Evolutionary conservation across 306 rosid species (phyloP).

Genomic region (Gleditsia sinensis): DNA sequence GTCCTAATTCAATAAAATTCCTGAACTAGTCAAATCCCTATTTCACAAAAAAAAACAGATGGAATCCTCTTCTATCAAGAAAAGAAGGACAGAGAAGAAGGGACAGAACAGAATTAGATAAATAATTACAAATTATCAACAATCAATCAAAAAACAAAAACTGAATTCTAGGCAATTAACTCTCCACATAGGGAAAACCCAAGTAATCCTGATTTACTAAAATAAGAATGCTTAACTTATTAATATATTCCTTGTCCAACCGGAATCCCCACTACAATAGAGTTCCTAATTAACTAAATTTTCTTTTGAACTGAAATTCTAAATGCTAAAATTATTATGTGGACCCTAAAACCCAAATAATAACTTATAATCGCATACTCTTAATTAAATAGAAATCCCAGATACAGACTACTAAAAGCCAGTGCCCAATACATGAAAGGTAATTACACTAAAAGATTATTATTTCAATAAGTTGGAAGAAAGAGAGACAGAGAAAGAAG

Average conservation of each 20-base stretch:
- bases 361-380: not conserved
- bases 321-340: not conserved
- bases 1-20: not conserved
- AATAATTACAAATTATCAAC: no score
- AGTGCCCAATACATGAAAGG: not conserved
- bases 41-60: no score
- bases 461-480: not conserved
- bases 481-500: not conserved
- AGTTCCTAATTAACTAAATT: slow-evolving; percentile 9
- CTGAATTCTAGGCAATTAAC: not conserved
- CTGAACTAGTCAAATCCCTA: no score
- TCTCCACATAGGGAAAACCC: not conserved
- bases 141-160: no score
- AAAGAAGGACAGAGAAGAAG: no score
- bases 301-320: not conserved
- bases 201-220: not conserved
- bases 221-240: not conserved
- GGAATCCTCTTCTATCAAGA: no score
- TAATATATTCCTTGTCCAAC: no score
- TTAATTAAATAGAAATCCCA: not conserved
- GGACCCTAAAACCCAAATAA: not conserved
- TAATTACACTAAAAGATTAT: slow-evolving; percentile 15
- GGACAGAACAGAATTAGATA: no score
- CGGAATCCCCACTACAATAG: not conserved
- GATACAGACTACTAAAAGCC: not conserved